Base-by-base conservation (phyloP, 2,329 filamentous ascomycete species). In the Massarina eburnea region DNA sequence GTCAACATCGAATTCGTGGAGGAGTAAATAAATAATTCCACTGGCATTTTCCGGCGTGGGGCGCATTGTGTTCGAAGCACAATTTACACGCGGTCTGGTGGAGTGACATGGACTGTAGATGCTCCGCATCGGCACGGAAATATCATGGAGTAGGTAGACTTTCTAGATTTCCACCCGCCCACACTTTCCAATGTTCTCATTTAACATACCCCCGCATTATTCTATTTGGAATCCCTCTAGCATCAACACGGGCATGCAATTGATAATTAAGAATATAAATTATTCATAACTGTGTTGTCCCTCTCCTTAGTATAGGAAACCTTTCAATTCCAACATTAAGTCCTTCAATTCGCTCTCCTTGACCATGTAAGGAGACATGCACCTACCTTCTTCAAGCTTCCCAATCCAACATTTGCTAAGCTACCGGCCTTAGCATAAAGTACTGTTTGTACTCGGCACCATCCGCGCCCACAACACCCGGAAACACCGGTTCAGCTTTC, bases 1-100 rank as follows among this genome's bases (percentile, higher is more conserved):
- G 86, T 99, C 7, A 96, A 96, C 89, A 86, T 99, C 57, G 94
- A 96, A 70, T 95, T 91, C 63, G 46, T 64, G 9, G 66, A 68
- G 34, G 58, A 38, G 34, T 22, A 30, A 47, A 9, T 36, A 27
- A 38, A 33, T 39, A 41, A 35, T 21, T 21, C 12, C 8, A 39
- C 22, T 40, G 26, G 22, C 24, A 40, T 29, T n/a, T 30, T 20
- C 35, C 17, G 38, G 38, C 38, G 21, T 38, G 35, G 5, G 35
- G 33, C 17, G 17, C 17, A 19, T 35, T n/a, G n/a, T n/a, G n/a
- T n/a, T n/a, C n/a, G n/a, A n/a, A n/a, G n/a, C n/a, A n/a, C 19
- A 35, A 17, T n/a, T 8, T 9, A 8, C 12, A 21, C 5, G 33
- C 7, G 7, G 15, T 18, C 8, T 35, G 33, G 17, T 17, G 7